Base-by-base conservation (phyloP, 148 eudicot species). In the Rhododendron kiyosumense region DNA sequence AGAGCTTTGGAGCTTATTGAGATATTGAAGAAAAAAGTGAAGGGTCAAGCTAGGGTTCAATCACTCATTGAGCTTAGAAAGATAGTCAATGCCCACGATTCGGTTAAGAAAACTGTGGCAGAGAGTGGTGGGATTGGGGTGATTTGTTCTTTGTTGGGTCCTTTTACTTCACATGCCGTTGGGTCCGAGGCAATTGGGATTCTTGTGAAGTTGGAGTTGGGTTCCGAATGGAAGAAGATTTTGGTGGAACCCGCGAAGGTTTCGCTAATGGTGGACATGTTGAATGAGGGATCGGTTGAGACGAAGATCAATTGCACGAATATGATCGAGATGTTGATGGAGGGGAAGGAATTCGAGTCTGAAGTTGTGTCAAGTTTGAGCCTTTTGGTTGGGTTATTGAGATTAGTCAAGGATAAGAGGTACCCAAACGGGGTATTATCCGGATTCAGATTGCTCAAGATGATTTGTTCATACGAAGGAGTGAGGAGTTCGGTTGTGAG, bases 201-300 rank as follows among this genome's bases (percentile, higher is more conserved):
- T 83, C 92, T 96, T 80, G 96, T 96, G 65, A 89, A 93, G 54
- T 91, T 93, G 92, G 85, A 67, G 17, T 86, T 94, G 0, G 91
- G 90, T 88, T 91, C 90, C 3, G 91, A 89, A 26, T 86, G 93
- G 1, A 91, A 83, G 85, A 83, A 88, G 30, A 91, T 87, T 79
- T 83, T 96, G 92, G 85, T 89, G 90, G 94, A 96, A 26, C 97
- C 98, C 0, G 91, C 91, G 0, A 96, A 92, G 88, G 86, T 96
- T 26, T 96, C 98, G 0, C 87, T 95, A 82, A 89, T 96, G 91
- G 94, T 96, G 74, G 98, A 96, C 88, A 91, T 93, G 90, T 89
- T 96, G 92, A 96, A 96, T 28, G 98, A 96, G 82, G 98, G 98
- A 3, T 94, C 98, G 4, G 90, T 92, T 57, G 98, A 96, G 80